Percentiles rank a stretch among this genome's conserved stretches.
These are phyloP conservation scores for Melampsora abietis-canadensis DNA, from an alignment of 1,284 basidiomycete species.

Conservation along the genomic window DNA sequence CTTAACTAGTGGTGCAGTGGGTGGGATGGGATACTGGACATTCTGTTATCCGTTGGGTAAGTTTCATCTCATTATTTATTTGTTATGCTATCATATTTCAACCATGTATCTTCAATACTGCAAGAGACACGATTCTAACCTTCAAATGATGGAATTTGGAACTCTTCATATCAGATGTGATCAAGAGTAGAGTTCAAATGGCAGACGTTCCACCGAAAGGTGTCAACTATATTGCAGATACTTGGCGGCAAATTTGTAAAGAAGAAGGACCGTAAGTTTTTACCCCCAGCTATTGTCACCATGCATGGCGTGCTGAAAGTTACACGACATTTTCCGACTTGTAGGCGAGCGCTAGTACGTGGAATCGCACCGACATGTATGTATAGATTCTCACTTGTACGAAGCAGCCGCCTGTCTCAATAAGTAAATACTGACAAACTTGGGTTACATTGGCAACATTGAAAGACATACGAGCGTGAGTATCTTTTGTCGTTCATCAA, in stretches of 20 bases:
- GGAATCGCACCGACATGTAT: slow-evolving; percentile 50
- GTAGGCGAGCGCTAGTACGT: slow-evolving; percentile 42
- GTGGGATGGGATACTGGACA: slow-evolving; percentile 90
- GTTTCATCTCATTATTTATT: slow-evolving; percentile 24
- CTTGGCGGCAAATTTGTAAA: slow-evolving; percentile 65
- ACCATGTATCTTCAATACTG: slow-evolving; percentile 6
- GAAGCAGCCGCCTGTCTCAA: slow-evolving; percentile 63
- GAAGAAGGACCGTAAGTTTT: slow-evolving; percentile 71
- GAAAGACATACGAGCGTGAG: slow-evolving; percentile 51
- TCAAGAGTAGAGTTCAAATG: slow-evolving; percentile 85
- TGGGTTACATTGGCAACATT: background rate
- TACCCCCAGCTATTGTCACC: slow-evolving; percentile 50
- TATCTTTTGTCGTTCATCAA: no score
- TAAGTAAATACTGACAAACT: slow-evolving; percentile 7
- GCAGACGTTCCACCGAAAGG: slow-evolving; percentile 72
- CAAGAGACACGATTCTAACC: background rate
- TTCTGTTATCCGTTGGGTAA: slow-evolving; percentile 80
- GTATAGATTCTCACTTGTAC: slow-evolving; percentile 67
- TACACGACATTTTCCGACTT: background rate
- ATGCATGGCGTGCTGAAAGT: slow-evolving; percentile 54
- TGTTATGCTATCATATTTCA: background rate
- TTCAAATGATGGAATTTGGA: background rate
- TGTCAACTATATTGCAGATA: slow-evolving; percentile 69
- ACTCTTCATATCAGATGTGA: slow-evolving; percentile 64
- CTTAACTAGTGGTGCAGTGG: slow-evolving; percentile 77